These are phyloP conservation scores for Arxiozyma bovina DNA, from an alignment of 1,139 yeast species.

Conservation along the genomic window DNA sequence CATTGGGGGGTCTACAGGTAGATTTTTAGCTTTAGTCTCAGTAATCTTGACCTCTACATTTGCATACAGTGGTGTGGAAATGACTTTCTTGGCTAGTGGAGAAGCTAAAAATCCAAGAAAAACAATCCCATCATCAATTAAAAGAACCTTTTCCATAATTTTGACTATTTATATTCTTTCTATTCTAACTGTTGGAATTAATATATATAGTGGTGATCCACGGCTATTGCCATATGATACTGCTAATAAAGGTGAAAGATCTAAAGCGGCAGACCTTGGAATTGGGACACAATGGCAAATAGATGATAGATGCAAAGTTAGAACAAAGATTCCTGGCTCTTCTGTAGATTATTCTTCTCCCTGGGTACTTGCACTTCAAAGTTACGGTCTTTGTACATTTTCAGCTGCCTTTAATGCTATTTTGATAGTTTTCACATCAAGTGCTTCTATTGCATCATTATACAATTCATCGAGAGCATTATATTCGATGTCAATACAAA, in stretches of 20 bases:
- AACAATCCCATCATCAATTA: conserved; percentile 70
- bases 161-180: conserved; percentile 57
- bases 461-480: conserved; percentile 36
- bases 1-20: conserved; percentile 52
- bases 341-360: conserved; percentile 52
- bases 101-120: conserved; percentile 75
- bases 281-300: conserved; percentile 23
- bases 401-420: conserved; percentile 61
- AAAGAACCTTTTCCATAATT: conserved; percentile 61
- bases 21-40: conserved; percentile 54
- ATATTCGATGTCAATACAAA: conserved; percentile 47
- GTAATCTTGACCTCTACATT: conserved; percentile 59
- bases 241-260: conserved; percentile 9
- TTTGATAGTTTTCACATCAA: conserved; percentile 63
- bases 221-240: conserved; percentile 37
- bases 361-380: conserved; percentile 70
- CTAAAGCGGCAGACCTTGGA: conserved; percentile 10
- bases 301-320: conserved; percentile 13
- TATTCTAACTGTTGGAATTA: conserved; percentile 59
- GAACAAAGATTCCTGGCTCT: conserved; percentile 11
- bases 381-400: conserved; percentile 55
- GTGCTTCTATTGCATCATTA: conserved; percentile 37
- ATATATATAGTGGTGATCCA: conserved; percentile 68
- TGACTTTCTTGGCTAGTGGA: conserved; percentile 79
- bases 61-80: conserved; percentile 73